Evolutionary conservation across 208 protist species (phyloP).

Genomic region (Balamuthia mandrillaris): DNA sequence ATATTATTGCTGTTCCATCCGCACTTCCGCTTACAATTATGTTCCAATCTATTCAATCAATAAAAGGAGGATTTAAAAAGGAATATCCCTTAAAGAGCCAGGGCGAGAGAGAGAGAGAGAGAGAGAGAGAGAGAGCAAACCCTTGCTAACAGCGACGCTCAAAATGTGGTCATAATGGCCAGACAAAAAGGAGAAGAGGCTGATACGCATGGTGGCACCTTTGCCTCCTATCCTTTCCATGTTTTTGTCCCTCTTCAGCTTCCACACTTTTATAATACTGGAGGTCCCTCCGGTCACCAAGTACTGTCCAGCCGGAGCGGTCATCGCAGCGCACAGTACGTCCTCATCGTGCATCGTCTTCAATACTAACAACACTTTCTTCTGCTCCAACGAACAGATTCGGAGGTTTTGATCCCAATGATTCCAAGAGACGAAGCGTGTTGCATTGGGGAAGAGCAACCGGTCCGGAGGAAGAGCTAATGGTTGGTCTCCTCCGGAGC

Average conservation of each 20-base stretch:
- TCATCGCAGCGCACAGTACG: constrained; percentile 27
- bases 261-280: constrained; percentile 5
- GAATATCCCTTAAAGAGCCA: not conserved
- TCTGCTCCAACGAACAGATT: constrained; percentile 52
- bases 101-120: not conserved
- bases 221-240: too few species aligned
- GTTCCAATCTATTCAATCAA: constrained; percentile 40
- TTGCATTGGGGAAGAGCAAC: constrained; percentile 21
- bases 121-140: not conserved
- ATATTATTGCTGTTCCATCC: constrained; percentile 61
- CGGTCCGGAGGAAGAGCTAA: not conserved
- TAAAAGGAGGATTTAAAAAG: not conserved
- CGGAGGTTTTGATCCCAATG: constrained; percentile 64
- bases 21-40: constrained; percentile 54
- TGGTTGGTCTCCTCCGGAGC: not conserved
- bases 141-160: not conserved
- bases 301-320: not conserved
- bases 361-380: constrained; percentile 43
- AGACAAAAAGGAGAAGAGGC: not conserved
- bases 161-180: constrained; percentile 9
- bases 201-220: constrained; percentile 4
- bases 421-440: constrained; percentile 52
- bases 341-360: constrained; percentile 33
- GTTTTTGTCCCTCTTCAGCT: not conserved
- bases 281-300: constrained; percentile 10